Evolutionary conservation across 1,139 yeast species (phyloP).

Genomic region (Ogataea hybrid): DNA sequence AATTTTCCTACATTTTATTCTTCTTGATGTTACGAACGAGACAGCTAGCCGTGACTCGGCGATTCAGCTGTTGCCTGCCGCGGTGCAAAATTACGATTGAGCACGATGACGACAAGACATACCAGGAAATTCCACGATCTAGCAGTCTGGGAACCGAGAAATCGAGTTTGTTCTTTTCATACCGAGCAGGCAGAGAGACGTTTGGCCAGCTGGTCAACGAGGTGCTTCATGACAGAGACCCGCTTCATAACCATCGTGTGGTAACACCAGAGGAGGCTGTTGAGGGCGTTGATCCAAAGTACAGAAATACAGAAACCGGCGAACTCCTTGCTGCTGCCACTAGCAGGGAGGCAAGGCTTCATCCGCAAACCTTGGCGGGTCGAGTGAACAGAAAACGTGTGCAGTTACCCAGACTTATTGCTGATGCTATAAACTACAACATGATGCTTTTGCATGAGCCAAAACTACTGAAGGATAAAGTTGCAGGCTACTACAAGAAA

Average conservation of each 20-base stretch:
- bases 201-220: constrained; percentile 48
- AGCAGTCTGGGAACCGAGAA: constrained; percentile 19
- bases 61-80: neutral
- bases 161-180: constrained; percentile 25
- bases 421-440: constrained; percentile 57
- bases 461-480: constrained; percentile 52
- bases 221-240: constrained; percentile 34
- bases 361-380: constrained; percentile 46
- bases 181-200: constrained; percentile 30
- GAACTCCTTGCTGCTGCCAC: constrained; percentile 37
- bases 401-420: constrained; percentile 49
- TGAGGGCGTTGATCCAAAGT: constrained; percentile 28
- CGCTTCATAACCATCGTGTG: constrained; percentile 32
- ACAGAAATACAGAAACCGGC: constrained; percentile 31
- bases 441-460: constrained; percentile 56
- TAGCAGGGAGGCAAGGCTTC: constrained; percentile 53
- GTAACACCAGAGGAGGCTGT: constrained; percentile 31
- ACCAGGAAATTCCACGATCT: constrained; percentile 16
- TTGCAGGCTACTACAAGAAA: constrained; percentile 50
- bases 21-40: constrained; percentile 5
- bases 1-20: neutral
- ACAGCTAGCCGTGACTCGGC: neutral
- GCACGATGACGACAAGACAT: constrained; percentile 22
- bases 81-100: constrained; percentile 18
- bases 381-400: constrained; percentile 46